Percentiles rank a stretch among this genome's conserved stretches.
Conservation (phyloP, 768 basidiomycete species). For the Leccinum broughii region DNA sequence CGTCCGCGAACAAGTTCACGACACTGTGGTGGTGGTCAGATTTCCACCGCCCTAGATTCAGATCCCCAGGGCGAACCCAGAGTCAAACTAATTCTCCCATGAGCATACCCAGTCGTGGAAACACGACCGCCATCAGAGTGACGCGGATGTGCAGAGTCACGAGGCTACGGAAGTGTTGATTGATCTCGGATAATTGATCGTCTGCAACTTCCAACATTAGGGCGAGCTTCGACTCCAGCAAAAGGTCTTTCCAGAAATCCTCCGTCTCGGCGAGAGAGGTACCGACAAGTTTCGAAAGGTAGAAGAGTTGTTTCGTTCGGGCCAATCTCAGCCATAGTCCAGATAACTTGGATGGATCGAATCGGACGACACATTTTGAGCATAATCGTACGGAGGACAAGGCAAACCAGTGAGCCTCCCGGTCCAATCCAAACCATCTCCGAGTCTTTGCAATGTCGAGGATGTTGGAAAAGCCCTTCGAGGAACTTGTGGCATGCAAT, state of each 20-base stretch:
- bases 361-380: slow-evolving; percentile 80
- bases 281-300: slow-evolving; percentile 69
- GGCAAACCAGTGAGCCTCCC: slow-evolving; percentile 79
- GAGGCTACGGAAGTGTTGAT: slow-evolving; percentile 67
- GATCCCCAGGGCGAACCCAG: too few species aligned
- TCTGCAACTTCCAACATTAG: slow-evolving; percentile 55
- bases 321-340: slow-evolving; percentile 86
- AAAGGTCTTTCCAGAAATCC: slow-evolving; percentile 63
- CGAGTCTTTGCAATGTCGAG: slow-evolving; percentile 84
- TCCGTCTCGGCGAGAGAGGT: slow-evolving; percentile 67
- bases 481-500: slow-evolving; percentile 60
- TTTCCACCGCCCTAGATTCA: too few species aligned
- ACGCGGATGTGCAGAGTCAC: slow-evolving; percentile 77
- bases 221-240: slow-evolving; percentile 61
- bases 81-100: slow-evolving; percentile 48
- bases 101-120: slow-evolving; percentile 76
- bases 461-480: slow-evolving; percentile 92
- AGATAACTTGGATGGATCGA: slow-evolving; percentile 84
- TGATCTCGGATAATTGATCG: slow-evolving; percentile 50
- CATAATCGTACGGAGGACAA: slow-evolving; percentile 87
- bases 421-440: slow-evolving; percentile 72
- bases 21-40: too few species aligned
- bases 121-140: slow-evolving; percentile 83
- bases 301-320: slow-evolving; percentile 68
- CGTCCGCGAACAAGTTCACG: too few species aligned